Conservation (phyloP, 257 asterid genomes). For the Cordia subcordata region DNA sequence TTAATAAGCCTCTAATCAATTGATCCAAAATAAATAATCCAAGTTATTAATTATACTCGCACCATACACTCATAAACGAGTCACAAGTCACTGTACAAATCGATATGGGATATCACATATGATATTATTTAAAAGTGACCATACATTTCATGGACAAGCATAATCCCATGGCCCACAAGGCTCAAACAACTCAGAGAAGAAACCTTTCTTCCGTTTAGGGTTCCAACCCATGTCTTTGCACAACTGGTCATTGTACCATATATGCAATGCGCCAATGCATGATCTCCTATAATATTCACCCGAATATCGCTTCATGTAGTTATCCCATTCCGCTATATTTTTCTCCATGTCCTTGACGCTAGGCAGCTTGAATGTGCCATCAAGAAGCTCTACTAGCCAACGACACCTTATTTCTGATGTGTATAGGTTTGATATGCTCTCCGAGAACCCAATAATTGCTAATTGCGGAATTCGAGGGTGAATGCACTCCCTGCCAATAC, state of each 20-base stretch:
- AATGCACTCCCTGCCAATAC: slow-evolving; percentile 31
- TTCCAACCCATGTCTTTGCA: slow-evolving; percentile 55
- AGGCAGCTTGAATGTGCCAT: slow-evolving; percentile 41
- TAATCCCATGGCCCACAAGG: slow-evolving; percentile 49
- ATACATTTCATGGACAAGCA: background rate
- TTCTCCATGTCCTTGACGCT: slow-evolving; percentile 40
- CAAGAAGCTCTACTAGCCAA: slow-evolving; percentile 44
- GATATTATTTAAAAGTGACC: too few relatives aligned
- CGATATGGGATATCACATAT: too few relatives aligned
- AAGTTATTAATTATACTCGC: too few relatives aligned
- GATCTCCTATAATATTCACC: slow-evolving; percentile 28
- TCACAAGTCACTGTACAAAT: too few relatives aligned
- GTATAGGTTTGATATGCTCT: slow-evolving; percentile 33
- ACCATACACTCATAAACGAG: too few relatives aligned
- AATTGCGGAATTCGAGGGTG: slow-evolving; percentile 47
- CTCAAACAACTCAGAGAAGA: slow-evolving; percentile 37
- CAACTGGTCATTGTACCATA: slow-evolving; percentile 49
- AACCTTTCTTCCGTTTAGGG: slow-evolving; percentile 34
- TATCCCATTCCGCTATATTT: slow-evolving; percentile 32
- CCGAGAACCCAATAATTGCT: slow-evolving; percentile 51
- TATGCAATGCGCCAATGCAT: slow-evolving; percentile 31
- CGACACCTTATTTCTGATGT: slow-evolving; percentile 41
- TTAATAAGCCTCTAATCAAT: too few relatives aligned
- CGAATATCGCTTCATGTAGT: slow-evolving; percentile 30
- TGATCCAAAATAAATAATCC: too few relatives aligned